Conservation (phyloP, 768 basidiomycete species). For the Leccinum variicolor region DNA sequence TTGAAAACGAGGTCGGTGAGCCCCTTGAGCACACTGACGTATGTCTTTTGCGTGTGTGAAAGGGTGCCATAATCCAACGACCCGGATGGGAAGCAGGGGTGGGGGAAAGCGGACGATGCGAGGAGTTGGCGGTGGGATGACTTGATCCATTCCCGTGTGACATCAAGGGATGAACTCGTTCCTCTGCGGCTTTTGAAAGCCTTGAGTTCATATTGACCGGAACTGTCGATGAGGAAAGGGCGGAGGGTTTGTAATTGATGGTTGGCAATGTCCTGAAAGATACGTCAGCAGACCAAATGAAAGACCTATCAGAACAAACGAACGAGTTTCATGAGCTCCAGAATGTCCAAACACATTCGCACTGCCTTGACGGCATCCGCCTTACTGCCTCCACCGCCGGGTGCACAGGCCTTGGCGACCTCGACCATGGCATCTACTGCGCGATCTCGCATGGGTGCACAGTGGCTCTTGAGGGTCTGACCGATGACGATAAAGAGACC, state of each 20-base stretch:
- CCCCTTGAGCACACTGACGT: slow-evolving; percentile 54
- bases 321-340: slow-evolving; percentile 95
- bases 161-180: slow-evolving; percentile 41
- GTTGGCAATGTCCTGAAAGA: slow-evolving; percentile 85
- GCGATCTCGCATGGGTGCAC: slow-evolving; percentile 89
- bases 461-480: slow-evolving; percentile 80
- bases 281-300: slow-evolving; percentile 18
- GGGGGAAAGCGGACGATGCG: slow-evolving; percentile 38
- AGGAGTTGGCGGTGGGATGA: slow-evolving; percentile 47
- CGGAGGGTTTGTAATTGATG: slow-evolving; percentile 92
- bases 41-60: slow-evolving; percentile 42
- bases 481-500: slow-evolving; percentile 79
- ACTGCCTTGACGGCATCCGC: slow-evolving; percentile 71
- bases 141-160: slow-evolving; percentile 66
- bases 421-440: slow-evolving; percentile 82
- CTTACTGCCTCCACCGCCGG: slow-evolving; percentile 51
- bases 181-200: slow-evolving; percentile 65
- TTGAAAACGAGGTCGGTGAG: slow-evolving; percentile 65
- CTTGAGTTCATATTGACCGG: slow-evolving; percentile 76
- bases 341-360: slow-evolving; percentile 81
- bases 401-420: slow-evolving; percentile 56
- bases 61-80: slow-evolving; percentile 43
- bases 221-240: slow-evolving; percentile 80
- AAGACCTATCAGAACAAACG: slow-evolving; percentile 32
- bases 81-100: slow-evolving; percentile 42